Evolutionary conservation across 139 green algal species (phyloP), one percentile per base, ranked within the genome.

Genomic region (Micromonas pusilla): DNA sequence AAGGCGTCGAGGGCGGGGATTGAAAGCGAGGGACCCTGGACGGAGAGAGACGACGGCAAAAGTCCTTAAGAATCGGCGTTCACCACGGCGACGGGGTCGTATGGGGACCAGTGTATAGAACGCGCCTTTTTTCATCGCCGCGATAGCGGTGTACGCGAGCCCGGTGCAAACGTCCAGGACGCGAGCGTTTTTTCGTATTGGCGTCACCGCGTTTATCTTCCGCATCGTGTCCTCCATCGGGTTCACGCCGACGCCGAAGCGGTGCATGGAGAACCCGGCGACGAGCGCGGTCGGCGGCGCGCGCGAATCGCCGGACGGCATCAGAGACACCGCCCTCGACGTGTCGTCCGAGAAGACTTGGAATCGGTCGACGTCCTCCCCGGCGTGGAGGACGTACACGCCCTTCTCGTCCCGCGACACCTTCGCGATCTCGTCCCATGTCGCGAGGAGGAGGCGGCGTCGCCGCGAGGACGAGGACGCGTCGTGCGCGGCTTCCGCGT

Each of bases 91-190:
- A n/a, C n/a, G n/a, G n/a, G n/a, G n/a, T n/a, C n/a, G n/a, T n/a
- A n/a, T n/a, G n/a, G n/a, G n/a, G n/a, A n/a, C n/a, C n/a, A n/a
- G n/a, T n/a, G n/a, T n/a, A n/a, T n/a, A n/a, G n/a, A n/a, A n/a
- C n/a, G n/a, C n/a, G n/a, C n/a, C n/a, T n/a, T n/a, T n/a, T n/a
- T n/a, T n/a, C n/a, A n/a, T n/a, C n/a, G n/a, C n/a, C n/a, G n/a
- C n/a, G n/a, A n/a, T n/a, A n/a, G 72, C 52, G 4, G 72, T 78
- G 72, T 78, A 78, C 57, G 54, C 72, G 1, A 78, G 53, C 21
- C 72, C 72, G 1, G 72, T 78, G 52, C 72, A 78, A 3, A 78
- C 9, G 72, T 78, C 72, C 9, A 78, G 62, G 19, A 78, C 52
- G 0, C 32, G 23, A 3, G 9, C 53, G 32, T 20, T 52, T 54